Evolutionary conservation across 2,329 filamentous ascomycete genomes (phyloP), one percentile per base, ranked within the genome.

Genomic region (Pseudonectria foliicola): DNA sequence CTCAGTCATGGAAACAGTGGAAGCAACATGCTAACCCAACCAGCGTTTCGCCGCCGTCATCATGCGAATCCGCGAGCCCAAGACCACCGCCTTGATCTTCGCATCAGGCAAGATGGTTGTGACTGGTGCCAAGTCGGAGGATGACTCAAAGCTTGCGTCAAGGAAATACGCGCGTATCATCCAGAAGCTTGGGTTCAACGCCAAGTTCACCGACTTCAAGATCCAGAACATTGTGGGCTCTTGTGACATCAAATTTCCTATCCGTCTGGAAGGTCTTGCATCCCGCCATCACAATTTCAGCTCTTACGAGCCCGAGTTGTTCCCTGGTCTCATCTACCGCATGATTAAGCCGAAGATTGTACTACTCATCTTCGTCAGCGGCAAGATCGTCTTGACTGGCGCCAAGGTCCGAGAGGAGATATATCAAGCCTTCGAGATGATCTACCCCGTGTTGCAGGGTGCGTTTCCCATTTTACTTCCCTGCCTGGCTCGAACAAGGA

Each of bases 301-400:
- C 67, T 95, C 89, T 38, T 98, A 98, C 65, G 92, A 98, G 66
- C 92, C 92, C 49, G 92, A 98, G 61, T 66, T 98, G 62, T 98
- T 96, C 77, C 92, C 92, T 56, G 92, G 92, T 78, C 81, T 98
- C 34, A 98, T 98, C 68, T 98, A 98, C 69, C 88, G 92, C 62
- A 98, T 98, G 92, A 95, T 96, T 74, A 96, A 96, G 74, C 92
- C 92, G 13, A 96, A 96, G 80, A 95, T 96, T 50, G 90, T 96
- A 35, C 80, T 96, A 16, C 71, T 96, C 58, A 95, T 98, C 64
- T 96, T 96, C 70, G 90, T 96, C 55, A 92, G 84, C 56, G 92
- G 90, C 57, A 96, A 96, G 76, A 96, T 96, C 44, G 92, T 96
- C 55, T 75, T 96, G 59, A 96, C 92, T 27, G 92, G 92, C 57